These are phyloP conservation scores for Pythium graminicola DNA, from an alignment of 352 stramenopile species.

Conservation along the genomic window DNA sequence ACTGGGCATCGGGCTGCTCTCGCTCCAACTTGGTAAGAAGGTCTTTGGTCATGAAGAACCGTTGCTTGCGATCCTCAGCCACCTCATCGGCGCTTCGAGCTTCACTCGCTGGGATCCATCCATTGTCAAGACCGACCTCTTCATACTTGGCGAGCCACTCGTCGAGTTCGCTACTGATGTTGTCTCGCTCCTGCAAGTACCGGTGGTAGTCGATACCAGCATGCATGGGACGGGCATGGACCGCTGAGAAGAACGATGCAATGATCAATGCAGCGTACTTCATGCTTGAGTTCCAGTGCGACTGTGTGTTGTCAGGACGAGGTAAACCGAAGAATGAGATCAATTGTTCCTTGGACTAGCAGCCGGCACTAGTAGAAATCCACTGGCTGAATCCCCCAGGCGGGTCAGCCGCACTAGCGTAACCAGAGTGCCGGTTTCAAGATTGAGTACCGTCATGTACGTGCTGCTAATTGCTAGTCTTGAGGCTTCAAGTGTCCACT, in stretches of 20 bases:
- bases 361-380: too few relatives aligned
- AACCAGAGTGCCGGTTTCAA: too few relatives aligned
- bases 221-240: conserved; percentile 20
- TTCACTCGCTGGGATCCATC: conserved; percentile 20
- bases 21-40: conserved; percentile 34
- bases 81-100: conserved; percentile 22
- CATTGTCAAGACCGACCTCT: conserved; percentile 15
- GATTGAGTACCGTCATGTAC: too few relatives aligned
- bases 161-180: conserved; percentile 32
- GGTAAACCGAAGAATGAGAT: conserved; percentile 5
- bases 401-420: too few relatives aligned
- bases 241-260: not conserved
- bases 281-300: not conserved
- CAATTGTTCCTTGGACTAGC: too few relatives aligned
- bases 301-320: not conserved
- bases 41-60: conserved; percentile 22
- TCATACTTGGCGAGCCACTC: conserved; percentile 40
- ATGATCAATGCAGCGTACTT: not conserved
- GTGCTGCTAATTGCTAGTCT: too few relatives aligned
- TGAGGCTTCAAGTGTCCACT: too few relatives aligned
- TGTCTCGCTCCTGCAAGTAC: conserved; percentile 45
- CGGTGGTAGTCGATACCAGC: conserved; percentile 32
- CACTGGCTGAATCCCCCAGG: too few relatives aligned
- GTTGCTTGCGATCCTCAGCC: conserved; percentile 17
- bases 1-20: conserved; percentile 47